These are phyloP conservation scores for Microascus cirrosus DNA, from an alignment of 2,329 filamentous ascomycete genomes.

Conservation along the genomic window DNA sequence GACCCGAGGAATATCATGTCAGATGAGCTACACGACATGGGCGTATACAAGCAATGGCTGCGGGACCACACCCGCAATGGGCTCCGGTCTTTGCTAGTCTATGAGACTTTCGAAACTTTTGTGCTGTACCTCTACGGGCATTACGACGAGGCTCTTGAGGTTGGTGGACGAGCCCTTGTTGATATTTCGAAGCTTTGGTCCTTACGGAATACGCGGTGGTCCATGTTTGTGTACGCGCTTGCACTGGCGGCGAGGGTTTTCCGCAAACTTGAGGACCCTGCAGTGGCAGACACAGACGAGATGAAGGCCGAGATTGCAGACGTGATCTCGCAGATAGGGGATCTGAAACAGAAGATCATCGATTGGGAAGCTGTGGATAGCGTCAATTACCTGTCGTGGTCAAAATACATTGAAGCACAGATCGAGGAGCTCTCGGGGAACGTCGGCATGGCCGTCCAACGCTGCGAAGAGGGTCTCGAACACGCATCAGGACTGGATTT, in stretches of 20 bases:
- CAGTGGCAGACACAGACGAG: slow-evolving; percentile 7
- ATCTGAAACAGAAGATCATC: slow-evolving; percentile 49
- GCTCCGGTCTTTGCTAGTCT: slow-evolving; percentile 54
- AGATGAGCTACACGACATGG: slow-evolving; percentile 54
- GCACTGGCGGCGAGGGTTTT: slow-evolving; percentile 41
- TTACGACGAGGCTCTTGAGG: slow-evolving; percentile 45
- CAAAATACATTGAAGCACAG: slow-evolving; percentile 57
- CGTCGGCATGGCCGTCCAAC: slow-evolving; percentile 45
- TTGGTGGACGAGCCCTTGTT: slow-evolving; percentile 39
- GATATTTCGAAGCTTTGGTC: slow-evolving; percentile 44
- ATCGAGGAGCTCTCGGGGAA: slow-evolving; percentile 50
- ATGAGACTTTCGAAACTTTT: slow-evolving; percentile 56
- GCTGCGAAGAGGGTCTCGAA: slow-evolving; percentile 62
- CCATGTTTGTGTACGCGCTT: slow-evolving; percentile 50
- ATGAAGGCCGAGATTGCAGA: slow-evolving; percentile 26
- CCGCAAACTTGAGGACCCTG: slow-evolving; percentile 35
- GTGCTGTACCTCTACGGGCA: slow-evolving; percentile 53
- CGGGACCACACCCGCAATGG: slow-evolving; percentile 41
- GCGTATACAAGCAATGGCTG: slow-evolving; percentile 48
- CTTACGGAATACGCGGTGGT: slow-evolving; percentile 42
- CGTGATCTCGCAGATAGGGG: slow-evolving; percentile 40
- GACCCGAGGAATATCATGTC: slow-evolving; percentile 47
- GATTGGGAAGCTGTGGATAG: slow-evolving; percentile 53
- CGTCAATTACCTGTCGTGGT: slow-evolving; percentile 63
- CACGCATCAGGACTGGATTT: slow-evolving; percentile 59